Percentiles rank a stretch among this genome's conserved stretches.
These are phyloP conservation scores for Moelleriella libera DNA, from an alignment of 2,329 filamentous ascomycete species.

Conservation along the genomic window DNA sequence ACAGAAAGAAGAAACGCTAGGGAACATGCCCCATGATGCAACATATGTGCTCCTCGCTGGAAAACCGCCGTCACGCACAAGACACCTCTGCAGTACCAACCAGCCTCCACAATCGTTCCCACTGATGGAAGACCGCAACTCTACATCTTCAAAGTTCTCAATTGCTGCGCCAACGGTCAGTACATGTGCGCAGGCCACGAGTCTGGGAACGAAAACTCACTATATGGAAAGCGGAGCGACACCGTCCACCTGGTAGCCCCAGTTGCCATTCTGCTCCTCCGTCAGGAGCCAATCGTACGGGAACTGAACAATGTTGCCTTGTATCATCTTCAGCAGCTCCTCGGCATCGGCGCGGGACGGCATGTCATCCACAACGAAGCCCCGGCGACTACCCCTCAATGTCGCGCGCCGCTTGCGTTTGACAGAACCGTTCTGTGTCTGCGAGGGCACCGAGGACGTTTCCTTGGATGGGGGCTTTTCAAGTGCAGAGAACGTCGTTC, in stretches of 20 bases:
- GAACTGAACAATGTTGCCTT: constrained; percentile 82
- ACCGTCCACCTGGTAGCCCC: constrained; percentile 93
- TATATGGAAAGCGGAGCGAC: constrained; percentile 96
- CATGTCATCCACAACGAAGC: constrained; percentile 59
- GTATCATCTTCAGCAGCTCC: constrained; percentile 64
- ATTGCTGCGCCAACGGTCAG: neutral
- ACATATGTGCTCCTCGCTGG: no score
- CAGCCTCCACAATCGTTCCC: no score
- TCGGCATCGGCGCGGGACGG: constrained; percentile 65
- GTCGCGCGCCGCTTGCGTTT: constrained; percentile 53
- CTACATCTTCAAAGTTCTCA: neutral
- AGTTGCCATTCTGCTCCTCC: constrained; percentile 87
- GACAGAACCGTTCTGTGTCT: constrained; percentile 30
- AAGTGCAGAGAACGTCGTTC: constrained; percentile 40
- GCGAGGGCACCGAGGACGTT: constrained; percentile 14
- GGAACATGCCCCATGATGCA: no score
- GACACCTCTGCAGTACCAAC: no score
- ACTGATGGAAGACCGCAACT: no score
- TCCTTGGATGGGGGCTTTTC: constrained; percentile 31
- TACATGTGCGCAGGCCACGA: no score
- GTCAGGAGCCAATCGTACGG: constrained; percentile 91
- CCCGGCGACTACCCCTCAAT: constrained; percentile 53
- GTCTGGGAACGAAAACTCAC: constrained; percentile 35
- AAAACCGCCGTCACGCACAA: no score
- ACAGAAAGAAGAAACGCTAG: no score